phyloP scores from a whole-genome alignment of 768 basidiomycete species.

The Cyathus striatus region DNA sequence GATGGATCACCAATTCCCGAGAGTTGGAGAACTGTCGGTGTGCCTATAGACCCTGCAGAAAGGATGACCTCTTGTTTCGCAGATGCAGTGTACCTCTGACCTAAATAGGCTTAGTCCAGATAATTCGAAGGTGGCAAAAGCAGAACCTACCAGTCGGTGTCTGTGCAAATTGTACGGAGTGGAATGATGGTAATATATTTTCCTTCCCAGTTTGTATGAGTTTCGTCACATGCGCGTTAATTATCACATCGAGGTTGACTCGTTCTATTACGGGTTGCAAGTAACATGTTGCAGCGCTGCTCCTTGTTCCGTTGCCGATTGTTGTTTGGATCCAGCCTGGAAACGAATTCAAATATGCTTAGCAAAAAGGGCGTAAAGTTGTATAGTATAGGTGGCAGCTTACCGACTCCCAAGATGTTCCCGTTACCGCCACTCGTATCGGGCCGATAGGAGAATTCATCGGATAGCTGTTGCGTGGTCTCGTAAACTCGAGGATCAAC shows the following conservation, averaged over 20 bases:
- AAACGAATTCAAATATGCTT: too few species aligned
- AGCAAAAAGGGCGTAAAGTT: too few species aligned
- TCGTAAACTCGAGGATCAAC: slow-evolving; percentile 12
- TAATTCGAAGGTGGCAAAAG: too few species aligned
- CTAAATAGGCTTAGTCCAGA: neutral
- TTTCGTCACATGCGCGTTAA: slow-evolving; percentile 25
- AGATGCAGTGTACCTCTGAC: slow-evolving; percentile 6
- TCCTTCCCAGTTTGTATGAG: slow-evolving; percentile 15
- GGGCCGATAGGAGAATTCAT: slow-evolving; percentile 27
- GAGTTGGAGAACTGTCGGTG: slow-evolving; percentile 28
- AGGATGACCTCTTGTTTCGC: slow-evolving; percentile 29
- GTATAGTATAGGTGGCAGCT: too few species aligned
- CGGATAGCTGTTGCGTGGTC: slow-evolving; percentile 24
- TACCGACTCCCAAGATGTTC: slow-evolving; percentile 22
- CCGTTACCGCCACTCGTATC: slow-evolving; percentile 27
- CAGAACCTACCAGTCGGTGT: too few species aligned
- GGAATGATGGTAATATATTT: slow-evolving; percentile 11
- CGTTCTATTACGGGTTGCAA: slow-evolving; percentile 20
- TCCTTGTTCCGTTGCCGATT: slow-evolving; percentile 24
- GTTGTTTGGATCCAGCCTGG: slow-evolving; percentile 26
- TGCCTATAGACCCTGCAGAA: slow-evolving; percentile 29
- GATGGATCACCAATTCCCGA: slow-evolving; percentile 37
- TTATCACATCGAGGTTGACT: slow-evolving; percentile 28
- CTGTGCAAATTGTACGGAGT: slow-evolving; percentile 11
- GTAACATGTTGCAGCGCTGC: slow-evolving; percentile 32